Evolutionary conservation across 345 rosid genomes (phyloP).

Genomic region (Populus tremula): DNA sequence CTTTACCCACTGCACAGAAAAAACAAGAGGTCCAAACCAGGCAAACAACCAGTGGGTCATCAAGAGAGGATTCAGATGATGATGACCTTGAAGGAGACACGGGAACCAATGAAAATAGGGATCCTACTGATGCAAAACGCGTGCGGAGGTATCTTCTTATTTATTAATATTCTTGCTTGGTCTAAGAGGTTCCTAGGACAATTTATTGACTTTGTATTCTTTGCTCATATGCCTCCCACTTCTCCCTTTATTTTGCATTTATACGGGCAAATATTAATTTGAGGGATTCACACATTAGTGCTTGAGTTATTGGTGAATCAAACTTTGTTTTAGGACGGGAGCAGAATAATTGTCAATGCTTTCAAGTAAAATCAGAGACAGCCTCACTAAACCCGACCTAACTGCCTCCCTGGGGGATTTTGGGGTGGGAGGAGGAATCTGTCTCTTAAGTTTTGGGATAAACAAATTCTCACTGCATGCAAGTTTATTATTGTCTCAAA

Average conservation of each 20-base stretch:
- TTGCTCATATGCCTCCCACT: not conserved
- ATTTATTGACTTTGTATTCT: not conserved
- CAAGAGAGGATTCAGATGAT: slow-evolving; percentile 86
- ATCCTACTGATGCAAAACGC: slow-evolving; percentile 60
- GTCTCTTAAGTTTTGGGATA: not conserved
- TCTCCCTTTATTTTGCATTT: not conserved
- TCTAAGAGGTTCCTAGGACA: not conserved
- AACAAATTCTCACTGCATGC: not conserved
- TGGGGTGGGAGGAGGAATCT: not conserved
- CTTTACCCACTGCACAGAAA: slow-evolving; percentile 36
- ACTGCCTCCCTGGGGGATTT: not conserved
- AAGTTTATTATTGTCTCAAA: not conserved
- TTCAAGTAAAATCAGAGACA: not conserved
- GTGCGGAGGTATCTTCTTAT: slow-evolving; percentile 56
- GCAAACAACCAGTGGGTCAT: slow-evolving; percentile 89
- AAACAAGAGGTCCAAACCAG: slow-evolving; percentile 44
- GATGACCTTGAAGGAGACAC: slow-evolving; percentile 89
- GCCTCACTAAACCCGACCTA: not conserved
- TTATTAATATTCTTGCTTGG: not conserved
- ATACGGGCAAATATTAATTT: not conserved
- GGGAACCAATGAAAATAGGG: slow-evolving; percentile 57
- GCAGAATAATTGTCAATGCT: not conserved
- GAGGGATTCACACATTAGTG: not conserved
- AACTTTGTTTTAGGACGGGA: slow-evolving; percentile 7
- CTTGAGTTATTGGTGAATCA: not conserved